Evolutionary conservation across 2,329 filamentous ascomycete genomes (phyloP).

Genomic region (Aspergillus texensis): DNA sequence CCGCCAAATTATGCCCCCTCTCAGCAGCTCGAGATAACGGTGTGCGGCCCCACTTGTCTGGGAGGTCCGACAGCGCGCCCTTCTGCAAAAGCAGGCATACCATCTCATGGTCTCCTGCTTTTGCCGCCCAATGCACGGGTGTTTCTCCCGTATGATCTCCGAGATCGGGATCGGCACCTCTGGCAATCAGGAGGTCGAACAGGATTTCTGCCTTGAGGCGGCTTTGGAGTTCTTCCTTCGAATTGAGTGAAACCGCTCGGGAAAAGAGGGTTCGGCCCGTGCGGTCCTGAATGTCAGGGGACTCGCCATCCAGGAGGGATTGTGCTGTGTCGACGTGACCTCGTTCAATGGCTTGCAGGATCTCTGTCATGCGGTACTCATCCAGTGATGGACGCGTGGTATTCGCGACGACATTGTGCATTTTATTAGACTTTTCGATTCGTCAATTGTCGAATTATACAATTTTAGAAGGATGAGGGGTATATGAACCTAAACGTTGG

Average conservation of each 20-base stretch:
- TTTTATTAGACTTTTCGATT: neutral
- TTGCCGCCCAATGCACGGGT: constrained; percentile 18
- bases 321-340: neutral
- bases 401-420: neutral
- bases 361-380: neutral
- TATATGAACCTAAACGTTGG: neutral
- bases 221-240: neutral
- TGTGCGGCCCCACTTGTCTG: constrained; percentile 13
- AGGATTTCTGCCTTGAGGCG: neutral
- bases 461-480: neutral
- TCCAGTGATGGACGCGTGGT: neutral
- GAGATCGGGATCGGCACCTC: constrained; percentile 15
- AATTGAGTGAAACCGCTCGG: neutral
- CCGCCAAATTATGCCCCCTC: too few species aligned
- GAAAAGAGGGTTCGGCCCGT: neutral
- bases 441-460: neutral
- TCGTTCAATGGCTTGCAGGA: neutral
- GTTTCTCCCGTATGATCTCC: constrained; percentile 16
- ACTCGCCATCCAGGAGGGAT: neutral
- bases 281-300: neutral
- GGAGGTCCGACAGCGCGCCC: constrained; percentile 5
- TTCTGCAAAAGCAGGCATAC: constrained; percentile 14
- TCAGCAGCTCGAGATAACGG: constrained; percentile 16
- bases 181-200: constrained; percentile 15
- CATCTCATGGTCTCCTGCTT: constrained; percentile 11